Evolutionary conservation across 106 monocot species (phyloP).

Genomic region (Allium fistulosum): DNA sequence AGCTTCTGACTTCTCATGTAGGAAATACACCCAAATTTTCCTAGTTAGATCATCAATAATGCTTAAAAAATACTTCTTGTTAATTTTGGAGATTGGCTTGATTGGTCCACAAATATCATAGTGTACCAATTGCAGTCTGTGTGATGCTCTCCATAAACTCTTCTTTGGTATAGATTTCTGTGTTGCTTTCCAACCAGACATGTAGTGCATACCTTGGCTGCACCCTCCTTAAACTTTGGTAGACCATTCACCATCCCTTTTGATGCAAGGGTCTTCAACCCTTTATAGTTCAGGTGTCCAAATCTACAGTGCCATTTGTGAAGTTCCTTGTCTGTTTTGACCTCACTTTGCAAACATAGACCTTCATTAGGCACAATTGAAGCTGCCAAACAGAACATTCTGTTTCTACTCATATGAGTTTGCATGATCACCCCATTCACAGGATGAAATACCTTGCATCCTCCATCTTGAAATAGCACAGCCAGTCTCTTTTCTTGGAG

Average conservation of each 20-base stretch:
- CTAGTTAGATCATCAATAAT: conserved; percentile 7
- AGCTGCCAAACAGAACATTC: conserved; percentile 1
- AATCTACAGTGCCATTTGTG: conserved; percentile 5
- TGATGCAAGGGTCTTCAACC: neutral
- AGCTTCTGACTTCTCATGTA: conserved; percentile 7
- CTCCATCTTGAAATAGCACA: neutral
- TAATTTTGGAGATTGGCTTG: neutral
- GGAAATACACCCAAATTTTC: conserved; percentile 7
- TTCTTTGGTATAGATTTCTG: neutral
- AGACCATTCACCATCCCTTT: conserved; percentile 6
- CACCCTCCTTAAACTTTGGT: neutral
- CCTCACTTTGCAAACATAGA: conserved; percentile 2
- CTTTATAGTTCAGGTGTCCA: conserved; percentile 5
- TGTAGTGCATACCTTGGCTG: neutral
- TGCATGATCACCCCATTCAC: conserved; percentile 2
- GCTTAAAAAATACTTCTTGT: neutral
- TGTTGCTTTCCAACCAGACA: conserved; percentile 7
- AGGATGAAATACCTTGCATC: neutral
- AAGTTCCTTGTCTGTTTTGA: neutral
- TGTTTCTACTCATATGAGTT: conserved; percentile 6
- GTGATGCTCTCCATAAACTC: conserved; percentile 1
- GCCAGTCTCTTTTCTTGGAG: conserved; percentile 3
- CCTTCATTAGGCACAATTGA: neutral
- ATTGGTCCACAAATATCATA: conserved; percentile 8
- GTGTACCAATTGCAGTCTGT: conserved; percentile 1